Evolutionary conservation across 495 filamentous ascomycete species (phyloP).

Genomic region (Penicillium macrosclerotiorum): DNA sequence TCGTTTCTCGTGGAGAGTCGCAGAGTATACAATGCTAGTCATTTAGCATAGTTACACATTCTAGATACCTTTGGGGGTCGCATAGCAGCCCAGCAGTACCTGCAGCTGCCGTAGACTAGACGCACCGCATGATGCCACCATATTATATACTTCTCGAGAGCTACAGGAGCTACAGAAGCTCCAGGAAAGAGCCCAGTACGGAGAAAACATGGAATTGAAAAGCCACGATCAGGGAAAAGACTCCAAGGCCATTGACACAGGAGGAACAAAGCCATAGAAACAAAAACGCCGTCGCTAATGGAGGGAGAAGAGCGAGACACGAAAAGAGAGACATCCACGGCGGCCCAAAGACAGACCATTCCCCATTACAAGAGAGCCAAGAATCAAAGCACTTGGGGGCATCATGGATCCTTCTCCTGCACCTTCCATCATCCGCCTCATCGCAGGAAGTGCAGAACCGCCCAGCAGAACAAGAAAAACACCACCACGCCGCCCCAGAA

Average conservation of each 20-base stretch:
- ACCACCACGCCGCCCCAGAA: slow-evolving; percentile 84
- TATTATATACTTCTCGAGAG: too few relatives aligned
- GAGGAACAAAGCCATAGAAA: slow-evolving; percentile 2
- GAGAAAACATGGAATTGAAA: background rate
- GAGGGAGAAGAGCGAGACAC: slow-evolving; percentile 14
- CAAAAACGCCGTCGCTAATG: slow-evolving; percentile 40
- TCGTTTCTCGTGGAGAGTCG: too few relatives aligned
- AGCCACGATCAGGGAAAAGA: background rate
- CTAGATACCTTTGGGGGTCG: too few relatives aligned
- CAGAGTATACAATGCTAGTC: too few relatives aligned
- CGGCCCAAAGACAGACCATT: slow-evolving; percentile 6
- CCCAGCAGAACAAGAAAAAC: slow-evolving; percentile 92
- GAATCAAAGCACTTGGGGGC: too few relatives aligned
- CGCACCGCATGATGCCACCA: too few relatives aligned
- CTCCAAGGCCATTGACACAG: background rate
- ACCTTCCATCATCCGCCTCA: slow-evolving; percentile 34
- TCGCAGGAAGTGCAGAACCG: slow-evolving; percentile 78
- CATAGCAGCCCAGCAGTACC: too few relatives aligned
- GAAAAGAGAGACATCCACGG: slow-evolving; percentile 4
- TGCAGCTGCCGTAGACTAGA: too few relatives aligned
- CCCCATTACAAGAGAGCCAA: slow-evolving; percentile 1
- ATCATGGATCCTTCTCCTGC: too few relatives aligned
- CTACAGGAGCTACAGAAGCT: too few relatives aligned
- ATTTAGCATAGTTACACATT: too few relatives aligned
- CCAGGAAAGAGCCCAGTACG: too few relatives aligned